Conservation (phyloP, 2,329 filamentous ascomycete genomes). For the Fonsecaea nubica region DNA sequence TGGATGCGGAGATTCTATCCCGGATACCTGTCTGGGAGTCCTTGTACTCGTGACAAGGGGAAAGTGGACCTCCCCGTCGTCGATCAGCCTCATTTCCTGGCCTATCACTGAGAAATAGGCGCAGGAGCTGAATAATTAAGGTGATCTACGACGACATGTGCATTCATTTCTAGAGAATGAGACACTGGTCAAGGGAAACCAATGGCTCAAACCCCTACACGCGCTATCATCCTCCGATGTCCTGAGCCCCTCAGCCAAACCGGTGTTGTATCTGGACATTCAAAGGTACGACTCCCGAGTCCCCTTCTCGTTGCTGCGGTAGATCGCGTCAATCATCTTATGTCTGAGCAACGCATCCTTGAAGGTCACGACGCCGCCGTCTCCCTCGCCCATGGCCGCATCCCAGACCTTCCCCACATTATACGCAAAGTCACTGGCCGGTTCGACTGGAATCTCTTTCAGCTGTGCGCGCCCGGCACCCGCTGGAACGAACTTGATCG, state of each 20-base stretch:
- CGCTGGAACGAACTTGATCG: slow-evolving; percentile 26
- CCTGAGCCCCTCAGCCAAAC: not conserved
- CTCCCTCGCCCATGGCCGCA: slow-evolving; percentile 29
- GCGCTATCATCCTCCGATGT: not conserved
- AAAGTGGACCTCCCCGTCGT: not conserved
- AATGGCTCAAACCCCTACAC: not conserved
- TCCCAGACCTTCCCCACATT: slow-evolving; percentile 35
- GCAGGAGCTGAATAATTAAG: not conserved
- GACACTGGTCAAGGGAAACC: not conserved
- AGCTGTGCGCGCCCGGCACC: slow-evolving; percentile 17
- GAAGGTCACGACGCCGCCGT: slow-evolving; percentile 30
- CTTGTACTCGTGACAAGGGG: too few relatives aligned
- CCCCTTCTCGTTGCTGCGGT: slow-evolving; percentile 31
- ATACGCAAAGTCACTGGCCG: slow-evolving; percentile 25
- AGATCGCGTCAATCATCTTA: slow-evolving; percentile 36
- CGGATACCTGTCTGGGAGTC: not conserved
- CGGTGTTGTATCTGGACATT: not conserved
- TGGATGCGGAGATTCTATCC: not conserved
- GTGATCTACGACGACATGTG: not conserved
- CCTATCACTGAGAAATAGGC: not conserved
- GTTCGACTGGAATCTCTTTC: slow-evolving; percentile 24
- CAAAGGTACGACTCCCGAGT: slow-evolving; percentile 31
- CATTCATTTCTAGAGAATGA: not conserved
- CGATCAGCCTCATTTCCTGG: not conserved
- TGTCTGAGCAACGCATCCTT: slow-evolving; percentile 34